phyloP scores from a whole-genome alignment of 169 alveolate genomes.

The Plasmodium sp. region DNA sequence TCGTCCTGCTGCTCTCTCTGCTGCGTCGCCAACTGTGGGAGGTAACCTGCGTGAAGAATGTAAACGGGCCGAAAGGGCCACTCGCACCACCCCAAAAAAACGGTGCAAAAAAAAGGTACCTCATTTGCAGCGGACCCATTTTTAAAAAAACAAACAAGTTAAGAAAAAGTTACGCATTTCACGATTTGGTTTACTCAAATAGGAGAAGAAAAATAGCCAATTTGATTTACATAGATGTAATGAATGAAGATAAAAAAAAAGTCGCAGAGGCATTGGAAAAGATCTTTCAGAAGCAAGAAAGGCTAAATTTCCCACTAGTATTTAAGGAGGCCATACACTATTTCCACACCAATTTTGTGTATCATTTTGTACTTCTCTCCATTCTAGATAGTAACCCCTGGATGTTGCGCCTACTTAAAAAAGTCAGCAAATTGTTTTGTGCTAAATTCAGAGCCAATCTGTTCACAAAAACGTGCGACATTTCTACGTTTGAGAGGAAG shows the following conservation, averaged over 20 bases:
- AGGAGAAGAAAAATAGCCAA: conserved; percentile 27
- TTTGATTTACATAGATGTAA: conserved; percentile 30
- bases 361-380: conserved; percentile 6
- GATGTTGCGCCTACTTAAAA: background rate
- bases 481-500: conserved; percentile 24
- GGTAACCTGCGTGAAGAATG: background rate
- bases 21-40: background rate
- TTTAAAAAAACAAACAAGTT: background rate
- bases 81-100: background rate
- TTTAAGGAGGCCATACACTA: conserved; percentile 14
- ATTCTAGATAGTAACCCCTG: conserved; percentile 2
- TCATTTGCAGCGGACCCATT: conserved; percentile 9
- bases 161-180: background rate
- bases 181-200: conserved; percentile 18
- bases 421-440: background rate
- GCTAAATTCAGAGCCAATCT: conserved; percentile 4
- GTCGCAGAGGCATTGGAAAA: background rate
- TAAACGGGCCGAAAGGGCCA: background rate
- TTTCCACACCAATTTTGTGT: conserved; percentile 33
- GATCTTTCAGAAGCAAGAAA: conserved; percentile 52
- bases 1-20: background rate
- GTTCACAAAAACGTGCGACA: background rate
- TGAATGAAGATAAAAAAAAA: conserved; percentile 15
- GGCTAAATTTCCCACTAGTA: background rate
- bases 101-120: background rate